Percentiles rank a stretch among this genome's conserved stretches.
These are phyloP conservation scores for Trichomonas gallinae DNA, from an alignment of 208 protist species.

Conservation along the genomic window DNA sequence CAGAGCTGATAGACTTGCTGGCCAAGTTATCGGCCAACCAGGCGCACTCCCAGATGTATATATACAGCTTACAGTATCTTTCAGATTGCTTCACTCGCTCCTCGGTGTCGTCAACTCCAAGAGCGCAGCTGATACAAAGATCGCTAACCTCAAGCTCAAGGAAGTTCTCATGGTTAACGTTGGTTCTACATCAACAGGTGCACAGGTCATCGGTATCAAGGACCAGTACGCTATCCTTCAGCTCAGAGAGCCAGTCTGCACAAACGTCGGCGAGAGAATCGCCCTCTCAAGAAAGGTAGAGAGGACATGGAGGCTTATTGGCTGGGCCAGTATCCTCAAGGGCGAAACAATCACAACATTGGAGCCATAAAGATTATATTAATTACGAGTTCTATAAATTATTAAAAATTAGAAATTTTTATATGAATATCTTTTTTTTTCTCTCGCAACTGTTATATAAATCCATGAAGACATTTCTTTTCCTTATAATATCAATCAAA, in stretches of 20 bases:
- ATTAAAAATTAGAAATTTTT: not conserved
- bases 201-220: slow-evolving; percentile 66
- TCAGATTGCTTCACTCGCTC: slow-evolving; percentile 83
- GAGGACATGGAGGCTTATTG: slow-evolving; percentile 46
- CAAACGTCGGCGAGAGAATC: slow-evolving; percentile 81
- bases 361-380: not conserved
- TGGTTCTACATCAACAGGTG: slow-evolving; percentile 88
- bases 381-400: not conserved
- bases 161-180: slow-evolving; percentile 98
- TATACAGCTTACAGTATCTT: slow-evolving; percentile 86
- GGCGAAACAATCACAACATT: not conserved
- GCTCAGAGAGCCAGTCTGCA: slow-evolving; percentile 87
- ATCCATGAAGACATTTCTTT: no score
- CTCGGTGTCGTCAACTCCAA: slow-evolving; percentile 69
- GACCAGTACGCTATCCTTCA: slow-evolving; percentile 80
- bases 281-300: slow-evolving; percentile 80
- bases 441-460: no score
- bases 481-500: no score
- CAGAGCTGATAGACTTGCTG: slow-evolving; percentile 88
- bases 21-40: slow-evolving; percentile 62
- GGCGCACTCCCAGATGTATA: slow-evolving; percentile 81
- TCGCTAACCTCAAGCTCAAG: slow-evolving; percentile 75
- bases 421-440: no score
- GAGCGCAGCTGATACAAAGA: slow-evolving; percentile 7
- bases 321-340: slow-evolving; percentile 37